Evolutionary conservation across 306 rosid species (phyloP).

Genomic region (Trifolium fragiferum): DNA sequence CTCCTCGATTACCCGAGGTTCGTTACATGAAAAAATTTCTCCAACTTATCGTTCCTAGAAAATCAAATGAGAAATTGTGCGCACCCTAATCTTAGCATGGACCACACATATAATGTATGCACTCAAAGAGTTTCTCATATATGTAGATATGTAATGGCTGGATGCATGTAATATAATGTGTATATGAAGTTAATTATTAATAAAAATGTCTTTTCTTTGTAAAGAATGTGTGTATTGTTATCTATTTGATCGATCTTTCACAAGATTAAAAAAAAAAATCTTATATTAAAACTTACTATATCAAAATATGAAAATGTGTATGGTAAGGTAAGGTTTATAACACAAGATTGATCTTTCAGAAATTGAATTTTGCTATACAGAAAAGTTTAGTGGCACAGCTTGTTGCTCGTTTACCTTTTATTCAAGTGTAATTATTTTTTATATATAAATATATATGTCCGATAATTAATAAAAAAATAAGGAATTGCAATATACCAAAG

Average conservation of each 20-base stretch:
- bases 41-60: background rate
- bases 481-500: background rate
- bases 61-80: constrained; percentile 7
- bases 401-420: too few relatives aligned
- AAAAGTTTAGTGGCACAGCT: too few relatives aligned
- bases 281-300: background rate
- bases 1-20: constrained; percentile 53
- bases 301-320: background rate
- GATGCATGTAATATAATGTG: constrained; percentile 13
- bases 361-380: too few relatives aligned
- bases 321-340: too few relatives aligned
- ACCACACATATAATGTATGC: background rate
- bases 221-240: background rate
- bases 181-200: background rate
- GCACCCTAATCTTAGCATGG: background rate
- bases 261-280: background rate
- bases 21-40: constrained; percentile 15
- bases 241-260: background rate
- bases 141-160: background rate
- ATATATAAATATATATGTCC: too few relatives aligned
- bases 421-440: too few relatives aligned
- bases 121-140: constrained; percentile 3
- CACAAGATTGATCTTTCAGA: too few relatives aligned
- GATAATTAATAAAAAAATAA: too few relatives aligned
- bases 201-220: background rate